Base-by-base conservation (phyloP, 306 rosid genomes). In the Medicago ruthenica region DNA sequence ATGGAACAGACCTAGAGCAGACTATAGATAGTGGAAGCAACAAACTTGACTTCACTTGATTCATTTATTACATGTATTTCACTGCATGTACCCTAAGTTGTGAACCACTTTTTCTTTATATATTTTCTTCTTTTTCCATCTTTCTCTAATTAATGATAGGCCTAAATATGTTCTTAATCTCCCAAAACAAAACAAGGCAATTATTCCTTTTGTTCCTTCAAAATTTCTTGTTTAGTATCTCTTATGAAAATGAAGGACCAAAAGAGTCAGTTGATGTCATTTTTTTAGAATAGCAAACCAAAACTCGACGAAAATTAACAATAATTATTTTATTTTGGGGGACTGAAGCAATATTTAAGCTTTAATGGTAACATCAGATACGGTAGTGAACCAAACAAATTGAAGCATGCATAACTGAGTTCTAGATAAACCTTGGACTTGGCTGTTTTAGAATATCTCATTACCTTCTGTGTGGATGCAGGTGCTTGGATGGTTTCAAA, bases 381-480 rank as follows among this genome's bases (percentile, higher is more conserved):
- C 10, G 8, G 10, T 8, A 53, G 64, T 54, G 51, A 68, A 60
- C 63, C 8, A 44, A 48, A 60, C 24, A 14, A 59, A 36, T 14
- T 59, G 42, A 63, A 51, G 78, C 67, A 53, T 63, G 50, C 54
- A 20, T 41, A 51, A 44, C 17, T 13, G 5, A 58, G 64, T 45
- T 31, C 34, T 47, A 3, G 18, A 78, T 59, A 60, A 45, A 57
- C 69, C 75, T 42, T 16, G 20, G 17, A 44, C 39, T 8, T 47
- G 34, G 34, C 57, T 50, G 69, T 10, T 41, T 72, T 41, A 31
- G 36, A 20, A 34, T 73, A 27, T 65, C 68, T 58, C 41, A 74
- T 57, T 73, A 24, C 42, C 70, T 76, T 67, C 42, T 40, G 69
- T 78, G 69, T 76, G 34, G 73, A 65, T 85, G 72, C 85, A 83